These are phyloP conservation scores for Diaporthe ilicicola DNA, from an alignment of 2,329 filamentous ascomycete species.

Conservation along the genomic window DNA sequence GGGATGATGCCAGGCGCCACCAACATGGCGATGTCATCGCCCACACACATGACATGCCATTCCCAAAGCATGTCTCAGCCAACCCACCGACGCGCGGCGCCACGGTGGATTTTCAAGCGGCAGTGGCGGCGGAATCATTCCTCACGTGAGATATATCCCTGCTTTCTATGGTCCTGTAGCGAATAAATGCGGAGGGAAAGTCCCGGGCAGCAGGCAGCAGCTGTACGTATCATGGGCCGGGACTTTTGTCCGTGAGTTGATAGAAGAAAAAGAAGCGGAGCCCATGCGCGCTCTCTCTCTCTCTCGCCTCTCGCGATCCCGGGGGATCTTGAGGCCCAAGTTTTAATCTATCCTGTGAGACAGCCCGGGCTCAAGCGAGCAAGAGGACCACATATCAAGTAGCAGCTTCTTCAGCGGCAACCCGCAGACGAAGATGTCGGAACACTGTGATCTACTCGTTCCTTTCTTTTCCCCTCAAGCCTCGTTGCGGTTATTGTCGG, in stretches of 20 bases:
- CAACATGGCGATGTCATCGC: neutral
- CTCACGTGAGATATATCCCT: neutral
- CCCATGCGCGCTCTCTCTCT: too few species aligned
- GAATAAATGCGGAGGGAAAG: neutral
- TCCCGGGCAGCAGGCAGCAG: neutral
- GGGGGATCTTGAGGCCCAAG: too few species aligned
- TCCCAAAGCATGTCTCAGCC: neutral
- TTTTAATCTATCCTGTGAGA: too few species aligned
- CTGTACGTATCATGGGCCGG: too few species aligned
- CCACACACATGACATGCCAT: neutral
- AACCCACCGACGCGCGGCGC: neutral
- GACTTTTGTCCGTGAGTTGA: neutral
- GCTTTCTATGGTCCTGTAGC: neutral
- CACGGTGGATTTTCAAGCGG: neutral
- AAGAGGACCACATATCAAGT: neutral
- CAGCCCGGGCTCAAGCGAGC: too few species aligned
- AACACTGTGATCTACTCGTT: neutral
- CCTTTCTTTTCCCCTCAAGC: neutral
- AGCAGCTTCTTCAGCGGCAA: neutral
- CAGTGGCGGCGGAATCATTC: constrained; percentile 4
- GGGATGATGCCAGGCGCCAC: neutral
- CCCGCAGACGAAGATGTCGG: neutral
- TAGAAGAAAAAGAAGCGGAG: neutral
- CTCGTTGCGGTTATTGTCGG: neutral
- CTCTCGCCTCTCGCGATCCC: too few species aligned